Evolutionary conservation across 2,329 filamentous ascomycete genomes (phyloP).

Genomic region (Fusarium mexicanum): DNA sequence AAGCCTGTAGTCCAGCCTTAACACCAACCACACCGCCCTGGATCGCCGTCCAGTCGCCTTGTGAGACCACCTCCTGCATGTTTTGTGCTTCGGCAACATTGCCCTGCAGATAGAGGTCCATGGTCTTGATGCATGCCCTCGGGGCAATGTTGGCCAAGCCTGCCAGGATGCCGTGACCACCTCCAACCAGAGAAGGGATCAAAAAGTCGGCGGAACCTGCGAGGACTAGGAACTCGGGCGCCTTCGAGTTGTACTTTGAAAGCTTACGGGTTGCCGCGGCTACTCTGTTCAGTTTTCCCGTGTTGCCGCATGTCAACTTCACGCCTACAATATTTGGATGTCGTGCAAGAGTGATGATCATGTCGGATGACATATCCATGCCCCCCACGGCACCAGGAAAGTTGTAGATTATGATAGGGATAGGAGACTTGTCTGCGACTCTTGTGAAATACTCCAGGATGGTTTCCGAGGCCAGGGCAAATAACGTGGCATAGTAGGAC

Average conservation of each 20-base stretch:
- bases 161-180: slow-evolving; percentile 76
- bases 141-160: slow-evolving; percentile 78
- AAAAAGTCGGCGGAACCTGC: slow-evolving; percentile 79
- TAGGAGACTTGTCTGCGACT: slow-evolving; percentile 70
- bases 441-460: slow-evolving; percentile 73
- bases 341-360: slow-evolving; percentile 66
- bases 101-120: slow-evolving; percentile 68
- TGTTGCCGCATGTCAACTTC: slow-evolving; percentile 77
- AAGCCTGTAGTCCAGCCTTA: slow-evolving; percentile 73
- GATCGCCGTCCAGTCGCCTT: slow-evolving; percentile 78
- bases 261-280: slow-evolving; percentile 64
- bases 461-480: slow-evolving; percentile 61
- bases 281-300: slow-evolving; percentile 73
- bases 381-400: slow-evolving; percentile 72
- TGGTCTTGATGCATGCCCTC: slow-evolving; percentile 69
- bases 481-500: slow-evolving; percentile 76
- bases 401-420: slow-evolving; percentile 76
- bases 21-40: slow-evolving; percentile 77
- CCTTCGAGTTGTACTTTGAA: slow-evolving; percentile 17
- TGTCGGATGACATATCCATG: slow-evolving; percentile 71
- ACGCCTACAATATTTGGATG: slow-evolving; percentile 75
- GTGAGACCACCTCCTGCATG: slow-evolving; percentile 71
- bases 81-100: slow-evolving; percentile 67
- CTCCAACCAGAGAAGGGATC: slow-evolving; percentile 73
- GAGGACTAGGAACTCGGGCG: slow-evolving; percentile 70